Evolutionary conservation across 202 grass and related monocot species (phyloP).

Genomic region (Setaria italica): DNA sequence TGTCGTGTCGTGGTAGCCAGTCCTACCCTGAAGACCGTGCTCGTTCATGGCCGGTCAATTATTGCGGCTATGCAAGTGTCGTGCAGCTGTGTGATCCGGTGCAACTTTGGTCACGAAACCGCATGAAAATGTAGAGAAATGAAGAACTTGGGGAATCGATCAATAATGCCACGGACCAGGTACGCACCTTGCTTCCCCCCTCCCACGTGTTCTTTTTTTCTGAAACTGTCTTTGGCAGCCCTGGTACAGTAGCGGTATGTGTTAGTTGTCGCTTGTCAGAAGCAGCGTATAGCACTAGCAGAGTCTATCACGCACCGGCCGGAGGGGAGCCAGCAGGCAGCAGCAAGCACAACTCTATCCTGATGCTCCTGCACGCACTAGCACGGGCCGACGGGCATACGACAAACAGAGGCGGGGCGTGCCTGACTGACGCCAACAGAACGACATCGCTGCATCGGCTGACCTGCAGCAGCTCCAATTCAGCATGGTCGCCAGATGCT

Average conservation of each 20-base stretch:
- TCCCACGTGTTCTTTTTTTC: no score
- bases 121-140: background rate
- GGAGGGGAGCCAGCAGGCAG: background rate
- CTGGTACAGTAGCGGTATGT: background rate
- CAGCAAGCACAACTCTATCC: background rate
- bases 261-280: background rate
- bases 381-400: background rate
- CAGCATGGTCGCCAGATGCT: no score
- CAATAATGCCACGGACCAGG: background rate
- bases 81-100: conserved; percentile 1
- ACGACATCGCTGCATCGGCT: no score
- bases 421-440: background rate
- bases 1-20: no score
- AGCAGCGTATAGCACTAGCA: background rate
- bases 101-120: background rate
- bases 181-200: background rate
- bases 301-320: no score
- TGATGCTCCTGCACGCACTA: background rate
- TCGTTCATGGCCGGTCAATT: background rate
- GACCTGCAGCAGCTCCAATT: no score
- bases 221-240: background rate
- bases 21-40: no score
- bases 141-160: background rate
- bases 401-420: background rate
- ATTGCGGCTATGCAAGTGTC: background rate